phyloP scores from a whole-genome alignment of 164 flowering plant species.

The Santalum album region DNA sequence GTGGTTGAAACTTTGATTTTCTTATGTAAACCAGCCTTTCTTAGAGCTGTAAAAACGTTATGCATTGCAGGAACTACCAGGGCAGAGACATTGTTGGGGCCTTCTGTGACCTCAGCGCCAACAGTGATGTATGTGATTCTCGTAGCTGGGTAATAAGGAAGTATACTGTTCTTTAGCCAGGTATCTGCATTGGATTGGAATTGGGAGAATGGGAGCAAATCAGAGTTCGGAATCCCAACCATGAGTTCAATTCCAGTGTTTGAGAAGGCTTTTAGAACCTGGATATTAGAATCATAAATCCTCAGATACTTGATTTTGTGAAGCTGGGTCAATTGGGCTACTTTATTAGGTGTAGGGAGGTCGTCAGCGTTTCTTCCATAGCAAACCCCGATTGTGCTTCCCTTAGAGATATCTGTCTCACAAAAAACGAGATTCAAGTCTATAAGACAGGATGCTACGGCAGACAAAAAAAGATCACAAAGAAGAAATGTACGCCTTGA shows the following conservation, averaged over 20 bases:
- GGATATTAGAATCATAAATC: constrained; percentile 79
- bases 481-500: no score
- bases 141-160: constrained; percentile 88
- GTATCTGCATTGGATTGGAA: constrained; percentile 84
- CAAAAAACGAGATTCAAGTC: constrained; percentile 3
- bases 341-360: constrained; percentile 90
- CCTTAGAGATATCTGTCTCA: constrained; percentile 44
- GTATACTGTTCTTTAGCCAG: constrained; percentile 77
- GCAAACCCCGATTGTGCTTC: constrained; percentile 74
- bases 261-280: constrained; percentile 86
- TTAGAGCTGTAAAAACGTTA: constrained; percentile 58
- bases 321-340: constrained; percentile 51
- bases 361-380: constrained; percentile 97
- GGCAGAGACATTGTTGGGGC: constrained; percentile 43
- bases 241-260: constrained; percentile 81
- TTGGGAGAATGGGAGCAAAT: constrained; percentile 65
- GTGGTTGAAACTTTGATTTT: constrained; percentile 82
- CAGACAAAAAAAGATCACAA: neutral
- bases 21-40: constrained; percentile 60
- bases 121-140: constrained; percentile 78
- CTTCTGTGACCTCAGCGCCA: constrained; percentile 91
- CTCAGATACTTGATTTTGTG: constrained; percentile 69
- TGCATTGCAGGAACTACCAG: constrained; percentile 86
- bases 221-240: constrained; percentile 74
- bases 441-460: neutral